Evolutionary conservation across 176 grass and related monocot species (phyloP).

Genomic region (Cocos nucifera): DNA sequence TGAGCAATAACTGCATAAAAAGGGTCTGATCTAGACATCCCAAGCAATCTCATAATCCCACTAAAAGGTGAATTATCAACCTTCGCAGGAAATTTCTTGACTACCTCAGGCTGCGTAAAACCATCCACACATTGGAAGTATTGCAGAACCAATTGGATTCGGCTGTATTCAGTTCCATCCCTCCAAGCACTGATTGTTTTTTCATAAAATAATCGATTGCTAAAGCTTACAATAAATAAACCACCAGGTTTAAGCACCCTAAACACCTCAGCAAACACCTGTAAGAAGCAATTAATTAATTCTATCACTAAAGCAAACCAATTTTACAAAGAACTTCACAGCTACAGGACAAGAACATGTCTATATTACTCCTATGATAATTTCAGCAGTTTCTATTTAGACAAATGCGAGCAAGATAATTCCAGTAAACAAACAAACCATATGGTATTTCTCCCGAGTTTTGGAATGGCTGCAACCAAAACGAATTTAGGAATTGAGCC

Average conservation of each 20-base stretch:
- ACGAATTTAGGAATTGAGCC: too few relatives aligned
- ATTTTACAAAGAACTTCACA: too few relatives aligned
- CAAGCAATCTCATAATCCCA: slow-evolving; percentile 56
- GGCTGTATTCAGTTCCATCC: slow-evolving; percentile 73
- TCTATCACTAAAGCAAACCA: too few relatives aligned
- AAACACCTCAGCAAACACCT: slow-evolving; percentile 87
- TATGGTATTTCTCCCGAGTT: too few relatives aligned
- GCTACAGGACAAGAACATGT: too few relatives aligned
- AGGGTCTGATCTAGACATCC: slow-evolving; percentile 46
- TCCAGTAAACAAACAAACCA: too few relatives aligned
- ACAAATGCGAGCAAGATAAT: too few relatives aligned
- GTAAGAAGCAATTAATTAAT: neutral
- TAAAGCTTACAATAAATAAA: slow-evolving; percentile 83
- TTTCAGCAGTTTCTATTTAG: too few relatives aligned
- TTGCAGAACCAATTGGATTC: slow-evolving; percentile 70
- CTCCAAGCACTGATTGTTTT: slow-evolving; percentile 80
- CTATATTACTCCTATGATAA: too few relatives aligned
- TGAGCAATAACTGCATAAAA: slow-evolving; percentile 83
- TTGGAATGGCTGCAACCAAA: too few relatives aligned
- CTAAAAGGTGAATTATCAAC: slow-evolving; percentile 32
- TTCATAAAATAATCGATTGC: slow-evolving; percentile 88
- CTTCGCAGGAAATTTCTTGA: slow-evolving; percentile 48
- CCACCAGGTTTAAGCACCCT: slow-evolving; percentile 80
- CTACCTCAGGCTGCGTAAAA: slow-evolving; percentile 71
- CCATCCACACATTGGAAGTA: slow-evolving; percentile 80